Evolutionary conservation across 2,329 filamentous ascomycete genomes (phyloP).

Genomic region (Magnaporthiopsis poae): DNA sequence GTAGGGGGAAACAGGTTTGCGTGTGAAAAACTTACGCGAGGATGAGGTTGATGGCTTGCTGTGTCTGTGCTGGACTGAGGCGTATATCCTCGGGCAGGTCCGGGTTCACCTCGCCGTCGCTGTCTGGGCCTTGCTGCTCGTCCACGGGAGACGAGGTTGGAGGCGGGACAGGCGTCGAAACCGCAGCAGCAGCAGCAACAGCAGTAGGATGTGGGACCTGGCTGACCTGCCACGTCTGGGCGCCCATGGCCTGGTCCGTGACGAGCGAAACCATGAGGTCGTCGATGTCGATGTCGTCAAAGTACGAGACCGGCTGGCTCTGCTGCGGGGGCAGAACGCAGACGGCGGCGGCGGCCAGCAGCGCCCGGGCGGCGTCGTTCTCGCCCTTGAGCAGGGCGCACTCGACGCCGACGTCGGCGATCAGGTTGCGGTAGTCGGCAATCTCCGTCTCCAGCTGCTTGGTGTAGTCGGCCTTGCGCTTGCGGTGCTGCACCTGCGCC

Average conservation of each 20-base stretch:
- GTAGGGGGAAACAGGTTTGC: no score
- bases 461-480: constrained; percentile 46
- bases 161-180: no score
- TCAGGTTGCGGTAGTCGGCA: constrained; percentile 35
- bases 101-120: not conserved
- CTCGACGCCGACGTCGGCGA: constrained; percentile 33
- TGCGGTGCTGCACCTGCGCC: constrained; percentile 45
- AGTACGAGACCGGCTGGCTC: constrained; percentile 15
- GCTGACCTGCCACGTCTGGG: constrained; percentile 10
- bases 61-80: constrained; percentile 28
- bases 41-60: constrained; percentile 43
- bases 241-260: constrained; percentile 30
- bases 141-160: no score
- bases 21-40: constrained; percentile 31
- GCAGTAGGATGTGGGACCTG: not conserved
- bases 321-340: constrained; percentile 7
- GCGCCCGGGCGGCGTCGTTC: constrained; percentile 33
- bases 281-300: constrained; percentile 26
- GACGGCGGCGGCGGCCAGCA: constrained; percentile 18
- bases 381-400: constrained; percentile 26
- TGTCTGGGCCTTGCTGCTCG: not conserved
- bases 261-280: constrained; percentile 31
- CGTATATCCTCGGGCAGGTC: constrained; percentile 19
- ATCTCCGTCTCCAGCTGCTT: constrained; percentile 44
- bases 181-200: no score